Percentiles rank a stretch among this genome's conserved stretches.
These are phyloP conservation scores for Euphorbia peplus DNA, from an alignment of 345 rosid genomes.

Conservation along the genomic window DNA sequence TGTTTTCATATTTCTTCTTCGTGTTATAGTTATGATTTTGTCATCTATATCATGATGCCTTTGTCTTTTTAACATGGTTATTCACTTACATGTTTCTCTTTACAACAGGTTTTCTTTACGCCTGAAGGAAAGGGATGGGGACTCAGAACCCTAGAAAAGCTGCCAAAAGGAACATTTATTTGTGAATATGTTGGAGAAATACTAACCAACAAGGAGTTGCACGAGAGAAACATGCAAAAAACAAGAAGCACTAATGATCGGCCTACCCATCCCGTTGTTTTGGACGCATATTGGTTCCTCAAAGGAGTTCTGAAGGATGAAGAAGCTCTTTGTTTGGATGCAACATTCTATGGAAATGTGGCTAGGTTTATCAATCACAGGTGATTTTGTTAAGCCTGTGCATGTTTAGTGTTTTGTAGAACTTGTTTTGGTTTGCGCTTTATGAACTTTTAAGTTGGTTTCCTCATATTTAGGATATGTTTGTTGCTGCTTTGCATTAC, in stretches of 20 bases:
- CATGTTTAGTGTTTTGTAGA: constrained; percentile 1
- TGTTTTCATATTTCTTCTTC: not conserved
- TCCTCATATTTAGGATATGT: not conserved
- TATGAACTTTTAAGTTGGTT: not conserved
- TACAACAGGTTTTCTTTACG: constrained; percentile 69
- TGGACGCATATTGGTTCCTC: constrained; percentile 84
- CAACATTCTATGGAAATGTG: constrained; percentile 70
- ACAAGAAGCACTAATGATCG: constrained; percentile 27
- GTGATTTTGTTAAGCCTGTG: constrained; percentile 32
- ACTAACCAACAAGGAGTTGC: constrained; percentile 63
- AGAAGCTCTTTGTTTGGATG: constrained; percentile 84
- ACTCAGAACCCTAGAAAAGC: constrained; percentile 62
- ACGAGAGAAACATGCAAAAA: constrained; percentile 46
- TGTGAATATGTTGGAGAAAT: constrained; percentile 89
- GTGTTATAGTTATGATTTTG: not conserved
- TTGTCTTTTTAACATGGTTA: not conserved
- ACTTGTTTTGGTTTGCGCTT: not conserved
- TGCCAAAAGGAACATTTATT: constrained; percentile 88
- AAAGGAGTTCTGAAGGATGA: constrained; percentile 58
- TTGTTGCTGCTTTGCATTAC: not conserved
- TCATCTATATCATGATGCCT: not conserved
- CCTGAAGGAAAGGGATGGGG: constrained; percentile 87
- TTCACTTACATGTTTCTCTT: constrained; percentile 12
- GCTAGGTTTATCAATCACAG: constrained; percentile 94
- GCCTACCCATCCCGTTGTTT: constrained; percentile 57